A percentile compares a stretch with the other conserved stretches of the same genome.
Evolutionary conservation across 2,329 filamentous ascomycete genomes (phyloP).

Genomic region (Lachnellula arida): DNA sequence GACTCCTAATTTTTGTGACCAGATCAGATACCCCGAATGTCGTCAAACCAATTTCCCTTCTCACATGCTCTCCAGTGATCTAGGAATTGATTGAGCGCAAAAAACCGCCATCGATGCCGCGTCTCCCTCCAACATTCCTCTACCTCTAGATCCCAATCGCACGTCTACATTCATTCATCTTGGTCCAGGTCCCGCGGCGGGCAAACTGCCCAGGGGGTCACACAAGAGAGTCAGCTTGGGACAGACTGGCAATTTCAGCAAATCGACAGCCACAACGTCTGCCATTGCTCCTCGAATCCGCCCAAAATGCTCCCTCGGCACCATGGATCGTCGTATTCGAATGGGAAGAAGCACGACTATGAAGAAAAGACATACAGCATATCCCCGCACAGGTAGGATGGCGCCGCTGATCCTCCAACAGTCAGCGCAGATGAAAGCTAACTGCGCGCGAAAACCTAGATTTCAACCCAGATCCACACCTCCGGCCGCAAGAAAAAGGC

Average conservation of each 20-base stretch:
- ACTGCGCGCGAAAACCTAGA: conserved; percentile 41
- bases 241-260: conserved; percentile 18
- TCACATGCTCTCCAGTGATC: too few species aligned
- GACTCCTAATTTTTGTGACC: not conserved
- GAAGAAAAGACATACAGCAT: conserved; percentile 73
- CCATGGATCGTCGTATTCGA: conserved; percentile 68
- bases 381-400: conserved; percentile 75
- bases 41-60: too few species aligned
- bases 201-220: conserved; percentile 20
- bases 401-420: conserved; percentile 13
- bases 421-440: conserved; percentile 8
- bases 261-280: not conserved
- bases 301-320: conserved; percentile 80
- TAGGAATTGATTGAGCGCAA: not conserved
- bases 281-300: conserved; percentile 17
- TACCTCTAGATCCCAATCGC: not conserved
- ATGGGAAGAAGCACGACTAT: conserved; percentile 59
- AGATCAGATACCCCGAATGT: conserved; percentile 1
- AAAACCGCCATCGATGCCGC: not conserved
- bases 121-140: not conserved
- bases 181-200: conserved; percentile 5
- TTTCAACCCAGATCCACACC: conserved; percentile 81
- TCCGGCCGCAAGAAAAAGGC: conserved; percentile 64
- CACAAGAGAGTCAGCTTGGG: conserved; percentile 20
- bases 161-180: conserved; percentile 10